Percentiles rank a stretch among this genome's conserved stretches.
These are phyloP conservation scores for Asterophora parasitica DNA, from an alignment of 768 basidiomycete species.

Conservation along the genomic window DNA sequence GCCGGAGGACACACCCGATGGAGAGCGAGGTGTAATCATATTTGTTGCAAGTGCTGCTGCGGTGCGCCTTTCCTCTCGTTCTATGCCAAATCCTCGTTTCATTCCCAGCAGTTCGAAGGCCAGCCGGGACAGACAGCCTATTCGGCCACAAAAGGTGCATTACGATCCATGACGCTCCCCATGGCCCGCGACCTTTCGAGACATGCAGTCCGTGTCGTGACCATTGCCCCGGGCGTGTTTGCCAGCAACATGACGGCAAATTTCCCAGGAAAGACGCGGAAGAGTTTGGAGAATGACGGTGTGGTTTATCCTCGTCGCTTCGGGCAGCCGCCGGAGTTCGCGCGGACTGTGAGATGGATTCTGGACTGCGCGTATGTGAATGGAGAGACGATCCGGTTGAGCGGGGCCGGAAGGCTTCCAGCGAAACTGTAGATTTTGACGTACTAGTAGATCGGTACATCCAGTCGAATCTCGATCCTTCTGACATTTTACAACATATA, in stretches of 20 bases:
- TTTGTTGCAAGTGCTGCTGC: slow-evolving; percentile 54
- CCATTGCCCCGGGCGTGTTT: slow-evolving; percentile 56
- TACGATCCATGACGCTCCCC: slow-evolving; percentile 55
- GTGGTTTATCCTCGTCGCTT: slow-evolving; percentile 44
- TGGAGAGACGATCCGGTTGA: slow-evolving; percentile 48
- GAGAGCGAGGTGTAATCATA: slow-evolving; percentile 54
- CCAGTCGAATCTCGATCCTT: no score
- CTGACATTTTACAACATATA: no score
- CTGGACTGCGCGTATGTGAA: slow-evolving; percentile 53
- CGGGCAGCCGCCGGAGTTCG: slow-evolving; percentile 47
- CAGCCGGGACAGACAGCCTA: slow-evolving; percentile 58
- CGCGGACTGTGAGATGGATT: slow-evolving; percentile 46
- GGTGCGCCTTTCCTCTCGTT: slow-evolving; percentile 23
- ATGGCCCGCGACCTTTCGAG: slow-evolving; percentile 56
- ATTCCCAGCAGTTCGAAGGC: slow-evolving; percentile 42
- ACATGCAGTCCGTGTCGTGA: slow-evolving; percentile 50
- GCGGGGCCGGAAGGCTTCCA: slow-evolving; percentile 39
- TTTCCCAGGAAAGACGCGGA: slow-evolving; percentile 32
- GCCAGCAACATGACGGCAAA: slow-evolving; percentile 40
- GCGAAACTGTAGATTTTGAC: slow-evolving; percentile 26
- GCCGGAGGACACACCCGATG: slow-evolving; percentile 41
- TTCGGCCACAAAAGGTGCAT: slow-evolving; percentile 51
- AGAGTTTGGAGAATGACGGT: slow-evolving; percentile 35
- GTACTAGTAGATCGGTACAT: no score
- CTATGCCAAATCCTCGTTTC: not conserved